A percentile compares a stretch with the other conserved stretches of the same genome.
Evolutionary conservation across 148 eudicot genomes (phyloP).

Genomic region (Pouteria glomerata): DNA sequence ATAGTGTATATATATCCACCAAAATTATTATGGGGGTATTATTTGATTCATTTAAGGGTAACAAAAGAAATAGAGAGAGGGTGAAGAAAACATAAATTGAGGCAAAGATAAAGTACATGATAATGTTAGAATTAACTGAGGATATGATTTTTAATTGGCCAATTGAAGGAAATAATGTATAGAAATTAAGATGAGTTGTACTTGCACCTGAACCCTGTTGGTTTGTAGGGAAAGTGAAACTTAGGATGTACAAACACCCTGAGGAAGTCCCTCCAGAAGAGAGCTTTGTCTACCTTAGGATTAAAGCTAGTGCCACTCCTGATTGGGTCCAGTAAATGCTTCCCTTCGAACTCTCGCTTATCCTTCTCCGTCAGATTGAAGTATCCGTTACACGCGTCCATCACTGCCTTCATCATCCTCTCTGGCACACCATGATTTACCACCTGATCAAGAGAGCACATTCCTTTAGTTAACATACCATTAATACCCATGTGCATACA

Average conservation of each 20-base stretch:
- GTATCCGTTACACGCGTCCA: constrained; percentile 28
- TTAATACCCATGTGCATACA: too few species aligned
- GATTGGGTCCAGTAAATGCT: constrained; percentile 37
- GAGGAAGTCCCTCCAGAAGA: constrained; percentile 31
- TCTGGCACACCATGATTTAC: constrained; percentile 57
- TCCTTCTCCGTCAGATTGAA: constrained; percentile 46
- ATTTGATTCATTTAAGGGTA: too few species aligned
- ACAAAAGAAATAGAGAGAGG: too few species aligned
- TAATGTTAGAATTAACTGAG: too few species aligned
- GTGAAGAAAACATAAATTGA: too few species aligned
- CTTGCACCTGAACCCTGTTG: constrained; percentile 18
- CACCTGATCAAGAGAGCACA: constrained; percentile 21
- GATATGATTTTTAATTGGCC: too few species aligned
- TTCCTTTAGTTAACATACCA: too few species aligned
- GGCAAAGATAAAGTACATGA: too few species aligned
- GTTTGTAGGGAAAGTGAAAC: constrained; percentile 30
- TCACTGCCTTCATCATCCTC: constrained; percentile 19
- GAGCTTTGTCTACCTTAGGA: constrained; percentile 22
- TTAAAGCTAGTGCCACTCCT: constrained; percentile 47
- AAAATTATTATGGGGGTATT: too few species aligned
- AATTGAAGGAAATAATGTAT: too few species aligned
- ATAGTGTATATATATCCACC: too few species aligned
- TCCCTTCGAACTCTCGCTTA: constrained; percentile 31
- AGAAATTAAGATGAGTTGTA: too few species aligned
- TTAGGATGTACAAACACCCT: constrained; percentile 33